Evolutionary conservation across 345 rosid species (phyloP).

Genomic region (Crucihimalaya himalaica): DNA sequence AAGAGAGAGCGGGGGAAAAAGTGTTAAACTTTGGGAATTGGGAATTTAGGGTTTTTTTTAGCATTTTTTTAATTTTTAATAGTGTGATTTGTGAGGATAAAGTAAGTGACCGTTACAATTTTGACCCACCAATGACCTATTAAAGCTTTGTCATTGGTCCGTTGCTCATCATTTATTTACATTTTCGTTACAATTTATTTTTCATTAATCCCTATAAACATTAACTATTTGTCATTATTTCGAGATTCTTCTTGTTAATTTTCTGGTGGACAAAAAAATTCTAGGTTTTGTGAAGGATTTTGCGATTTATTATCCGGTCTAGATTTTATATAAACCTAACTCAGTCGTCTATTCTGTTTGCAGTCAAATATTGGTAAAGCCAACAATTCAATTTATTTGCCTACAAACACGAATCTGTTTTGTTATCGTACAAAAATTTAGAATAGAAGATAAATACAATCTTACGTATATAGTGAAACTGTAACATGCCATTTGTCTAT

Average conservation of each 20-base stretch:
- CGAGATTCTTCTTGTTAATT: too few species aligned
- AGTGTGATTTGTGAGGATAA: slow-evolving; percentile 19
- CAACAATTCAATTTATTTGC: neutral
- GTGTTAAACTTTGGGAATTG: slow-evolving; percentile 36
- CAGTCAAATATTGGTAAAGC: too few species aligned
- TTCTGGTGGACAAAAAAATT: too few species aligned
- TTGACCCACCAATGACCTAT: slow-evolving; percentile 25
- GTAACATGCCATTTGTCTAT: neutral
- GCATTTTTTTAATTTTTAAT: neutral
- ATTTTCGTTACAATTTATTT: neutral
- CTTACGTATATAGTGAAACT: neutral
- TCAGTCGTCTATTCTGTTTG: too few species aligned
- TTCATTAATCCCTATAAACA: neutral
- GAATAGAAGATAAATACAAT: neutral
- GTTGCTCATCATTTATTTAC: neutral
- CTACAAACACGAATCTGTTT: neutral
- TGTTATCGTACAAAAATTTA: neutral
- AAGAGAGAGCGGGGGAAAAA: slow-evolving; percentile 44
- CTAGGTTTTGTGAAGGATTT: too few species aligned
- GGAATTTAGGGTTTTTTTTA: slow-evolving; percentile 23
- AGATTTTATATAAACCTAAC: too few species aligned
- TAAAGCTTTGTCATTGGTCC: neutral
- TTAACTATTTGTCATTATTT: neutral
- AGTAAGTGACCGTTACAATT: slow-evolving; percentile 64
- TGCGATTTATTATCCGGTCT: too few species aligned